phyloP scores from a whole-genome alignment of 306 rosid species.

The Oemleria cerasiformis region DNA sequence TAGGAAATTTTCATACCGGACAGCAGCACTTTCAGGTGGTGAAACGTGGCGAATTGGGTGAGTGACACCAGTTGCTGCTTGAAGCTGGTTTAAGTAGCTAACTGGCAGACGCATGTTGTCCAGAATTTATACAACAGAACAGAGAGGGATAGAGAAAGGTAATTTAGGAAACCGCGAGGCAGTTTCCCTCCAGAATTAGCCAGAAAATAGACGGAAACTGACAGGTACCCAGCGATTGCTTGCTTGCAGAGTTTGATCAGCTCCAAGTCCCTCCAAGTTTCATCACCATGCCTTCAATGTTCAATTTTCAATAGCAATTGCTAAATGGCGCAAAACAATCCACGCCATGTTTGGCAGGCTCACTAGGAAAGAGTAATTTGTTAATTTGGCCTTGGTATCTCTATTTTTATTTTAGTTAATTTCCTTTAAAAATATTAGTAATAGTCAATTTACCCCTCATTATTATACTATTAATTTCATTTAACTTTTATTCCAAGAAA shows the following conservation, averaged over 20 bases:
- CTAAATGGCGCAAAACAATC: too few relatives aligned
- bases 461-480: too few relatives aligned
- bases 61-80: not conserved
- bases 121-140: not conserved
- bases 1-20: conserved; percentile 9
- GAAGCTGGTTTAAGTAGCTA: not conserved
- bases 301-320: too few relatives aligned
- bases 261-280: not conserved
- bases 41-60: not conserved
- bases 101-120: not conserved
- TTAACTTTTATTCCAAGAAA: too few relatives aligned
- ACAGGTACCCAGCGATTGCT: not conserved
- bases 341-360: too few relatives aligned
- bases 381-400: too few relatives aligned
- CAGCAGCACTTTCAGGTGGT: not conserved
- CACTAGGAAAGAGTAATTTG: too few relatives aligned
- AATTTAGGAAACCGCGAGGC: conserved; percentile 20
- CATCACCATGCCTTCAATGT: not conserved
- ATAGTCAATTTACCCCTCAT: too few relatives aligned
- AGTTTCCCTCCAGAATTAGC: conserved; percentile 13
- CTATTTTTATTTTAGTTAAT: too few relatives aligned
- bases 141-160: not conserved
- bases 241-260: not conserved
- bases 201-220: not conserved
- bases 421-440: too few relatives aligned